Evolutionary conservation across 2,329 filamentous ascomycete species (phyloP).

Genomic region (Sphaerulina musiva): DNA sequence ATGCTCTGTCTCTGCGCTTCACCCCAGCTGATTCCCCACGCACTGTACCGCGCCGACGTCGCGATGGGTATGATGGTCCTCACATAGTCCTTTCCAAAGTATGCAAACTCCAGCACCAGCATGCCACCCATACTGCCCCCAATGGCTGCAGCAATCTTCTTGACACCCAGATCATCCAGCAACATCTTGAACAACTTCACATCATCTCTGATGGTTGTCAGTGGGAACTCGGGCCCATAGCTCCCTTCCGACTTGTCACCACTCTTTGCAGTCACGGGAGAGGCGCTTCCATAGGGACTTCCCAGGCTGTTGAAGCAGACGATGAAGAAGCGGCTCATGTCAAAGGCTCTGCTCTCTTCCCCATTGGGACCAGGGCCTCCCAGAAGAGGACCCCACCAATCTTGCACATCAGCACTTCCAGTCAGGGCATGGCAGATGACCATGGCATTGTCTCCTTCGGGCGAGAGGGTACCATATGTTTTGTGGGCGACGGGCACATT

Average conservation of each 20-base stretch:
- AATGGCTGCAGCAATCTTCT: constrained; percentile 69
- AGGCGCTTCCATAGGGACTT: constrained; percentile 80
- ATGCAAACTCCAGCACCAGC: constrained; percentile 88
- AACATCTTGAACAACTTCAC: constrained; percentile 79
- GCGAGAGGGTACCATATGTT: constrained; percentile 53
- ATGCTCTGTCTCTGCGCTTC: constrained; percentile 88
- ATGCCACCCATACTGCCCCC: constrained; percentile 84
- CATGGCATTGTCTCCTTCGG: constrained; percentile 54
- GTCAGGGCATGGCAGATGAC: constrained; percentile 78
- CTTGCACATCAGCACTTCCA: constrained; percentile 74
- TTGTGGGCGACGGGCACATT: constrained; percentile 67
- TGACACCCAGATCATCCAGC: constrained; percentile 72
- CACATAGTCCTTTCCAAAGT: constrained; percentile 81
- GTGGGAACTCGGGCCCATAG: constrained; percentile 92
- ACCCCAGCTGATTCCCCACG: constrained; percentile 87
- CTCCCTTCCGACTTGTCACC: constrained; percentile 65
- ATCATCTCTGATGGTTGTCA: constrained; percentile 93
- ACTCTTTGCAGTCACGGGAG: constrained; percentile 80
- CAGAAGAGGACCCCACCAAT: constrained; percentile 83
- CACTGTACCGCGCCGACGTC: constrained; percentile 76
- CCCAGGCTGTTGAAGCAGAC: constrained; percentile 81
- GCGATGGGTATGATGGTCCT: constrained; percentile 75
- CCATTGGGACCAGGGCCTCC: constrained; percentile 61
- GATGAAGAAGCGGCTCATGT: constrained; percentile 75
- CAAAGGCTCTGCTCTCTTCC: constrained; percentile 53